Percentiles rank a stretch among this genome's conserved stretches.
These are phyloP conservation scores for Porodaedalea pini DNA, from an alignment of 1,284 basidiomycete species.

Conservation along the genomic window DNA sequence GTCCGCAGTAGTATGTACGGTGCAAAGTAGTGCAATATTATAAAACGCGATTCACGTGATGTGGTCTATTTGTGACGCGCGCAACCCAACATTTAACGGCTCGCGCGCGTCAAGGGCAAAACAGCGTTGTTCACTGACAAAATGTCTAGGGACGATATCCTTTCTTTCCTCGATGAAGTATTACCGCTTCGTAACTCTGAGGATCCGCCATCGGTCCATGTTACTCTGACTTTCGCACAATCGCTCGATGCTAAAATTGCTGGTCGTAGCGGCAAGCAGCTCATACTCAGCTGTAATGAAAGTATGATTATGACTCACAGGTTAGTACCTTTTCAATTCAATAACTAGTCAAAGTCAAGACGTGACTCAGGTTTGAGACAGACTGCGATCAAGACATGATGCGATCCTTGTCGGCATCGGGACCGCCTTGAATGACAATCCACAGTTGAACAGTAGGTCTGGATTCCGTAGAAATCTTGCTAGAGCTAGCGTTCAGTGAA, in stretches of 20 bases:
- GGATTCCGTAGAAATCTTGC: background rate
- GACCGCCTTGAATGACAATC: conserved; percentile 89
- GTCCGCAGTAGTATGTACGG: no score
- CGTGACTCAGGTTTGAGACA: conserved; percentile 29
- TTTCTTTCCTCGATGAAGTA: background rate
- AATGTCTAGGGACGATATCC: background rate
- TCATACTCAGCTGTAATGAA: conserved; percentile 81
- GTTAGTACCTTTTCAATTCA: conserved; percentile 39
- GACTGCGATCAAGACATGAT: conserved; percentile 88
- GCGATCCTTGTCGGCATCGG: conserved; percentile 90
- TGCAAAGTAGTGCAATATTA: no score
- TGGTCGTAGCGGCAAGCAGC: conserved; percentile 67
- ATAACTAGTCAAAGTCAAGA: background rate
- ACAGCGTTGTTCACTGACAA: no score
- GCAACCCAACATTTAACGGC: no score
- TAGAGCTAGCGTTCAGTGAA: conserved; percentile 1
- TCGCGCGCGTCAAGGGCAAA: no score
- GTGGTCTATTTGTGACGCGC: background rate
- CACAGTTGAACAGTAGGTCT: conserved; percentile 82
- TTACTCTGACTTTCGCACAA: conserved; percentile 94
- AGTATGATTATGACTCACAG: conserved; percentile 96
- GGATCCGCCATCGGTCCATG: conserved; percentile 23
- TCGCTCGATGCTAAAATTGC: conserved; percentile 93
- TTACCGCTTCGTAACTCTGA: background rate
- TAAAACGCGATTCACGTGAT: background rate